Evolutionary conservation across 148 eudicot genomes (phyloP).

Genomic region (Fallopia convolvulus): DNA sequence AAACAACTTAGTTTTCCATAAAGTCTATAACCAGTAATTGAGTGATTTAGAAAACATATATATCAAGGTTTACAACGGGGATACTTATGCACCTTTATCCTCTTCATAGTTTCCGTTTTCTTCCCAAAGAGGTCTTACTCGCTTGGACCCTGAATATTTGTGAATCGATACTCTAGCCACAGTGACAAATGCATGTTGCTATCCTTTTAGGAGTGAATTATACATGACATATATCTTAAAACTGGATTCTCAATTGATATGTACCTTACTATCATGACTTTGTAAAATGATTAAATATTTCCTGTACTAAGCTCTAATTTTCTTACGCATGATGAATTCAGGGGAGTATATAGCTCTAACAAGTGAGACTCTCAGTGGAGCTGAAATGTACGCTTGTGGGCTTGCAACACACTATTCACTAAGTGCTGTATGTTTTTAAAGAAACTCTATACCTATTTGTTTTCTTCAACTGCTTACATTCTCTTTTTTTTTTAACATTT

Average conservation of each 20-base stretch:
- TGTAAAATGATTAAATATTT: neutral
- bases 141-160: no score
- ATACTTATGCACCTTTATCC: neutral
- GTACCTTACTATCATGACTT: neutral
- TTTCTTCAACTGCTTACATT: conserved; percentile 4
- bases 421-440: conserved; percentile 36
- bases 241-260: neutral
- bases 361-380: conserved; percentile 67
- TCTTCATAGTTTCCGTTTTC: no score
- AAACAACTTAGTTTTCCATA: neutral
- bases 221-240: neutral
- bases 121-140: no score
- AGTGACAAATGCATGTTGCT: neutral
- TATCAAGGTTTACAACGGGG: neutral
- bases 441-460: conserved; percentile 6
- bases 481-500: neutral
- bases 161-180: no score
- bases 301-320: neutral
- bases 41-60: neutral
- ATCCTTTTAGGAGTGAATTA: neutral
- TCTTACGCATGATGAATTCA: conserved; percentile 15
- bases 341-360: conserved; percentile 93
- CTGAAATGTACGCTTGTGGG: conserved; percentile 84
- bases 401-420: conserved; percentile 84
- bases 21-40: neutral